These are phyloP conservation scores for Acorus calamus DNA, from an alignment of 106 monocot genomes.

Conservation along the genomic window DNA sequence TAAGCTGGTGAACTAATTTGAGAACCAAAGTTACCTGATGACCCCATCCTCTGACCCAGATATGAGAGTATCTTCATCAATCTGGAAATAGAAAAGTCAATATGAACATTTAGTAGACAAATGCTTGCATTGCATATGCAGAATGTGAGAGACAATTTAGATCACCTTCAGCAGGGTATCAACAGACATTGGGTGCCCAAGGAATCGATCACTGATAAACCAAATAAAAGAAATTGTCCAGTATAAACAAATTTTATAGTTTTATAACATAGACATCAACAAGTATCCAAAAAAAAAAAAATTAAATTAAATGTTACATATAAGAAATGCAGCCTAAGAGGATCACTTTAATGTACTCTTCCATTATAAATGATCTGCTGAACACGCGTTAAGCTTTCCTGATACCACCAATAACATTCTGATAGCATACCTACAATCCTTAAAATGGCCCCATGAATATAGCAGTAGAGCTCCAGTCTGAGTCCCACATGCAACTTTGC, in stretches of 20 bases:
- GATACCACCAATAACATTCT: too few species aligned
- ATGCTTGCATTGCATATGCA: background rate
- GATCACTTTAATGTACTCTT: too few species aligned
- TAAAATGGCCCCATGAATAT: slow-evolving; percentile 88
- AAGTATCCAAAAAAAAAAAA: too few species aligned
- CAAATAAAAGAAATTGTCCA: background rate
- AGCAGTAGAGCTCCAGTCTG: slow-evolving; percentile 72
- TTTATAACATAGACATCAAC: too few species aligned
- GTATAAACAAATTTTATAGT: too few species aligned
- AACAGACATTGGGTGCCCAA: slow-evolving; percentile 66
- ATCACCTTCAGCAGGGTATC: slow-evolving; percentile 79
- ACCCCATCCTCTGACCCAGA: slow-evolving; percentile 90
- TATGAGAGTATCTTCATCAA: slow-evolving; percentile 95
- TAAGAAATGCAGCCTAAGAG: too few species aligned
- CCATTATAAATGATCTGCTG: too few species aligned
- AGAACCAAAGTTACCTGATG: slow-evolving; percentile 45
- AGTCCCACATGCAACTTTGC: slow-evolving; percentile 89
- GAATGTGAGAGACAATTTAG: background rate
- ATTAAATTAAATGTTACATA: too few species aligned
- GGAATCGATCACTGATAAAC: slow-evolving; percentile 77
- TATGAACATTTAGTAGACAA: background rate
- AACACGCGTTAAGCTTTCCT: too few species aligned
- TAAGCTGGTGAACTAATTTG: background rate
- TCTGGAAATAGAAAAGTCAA: slow-evolving; percentile 14
- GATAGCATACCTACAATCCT: slow-evolving; percentile 74